Percentiles rank a stretch among this genome's conserved stretches.
Evolutionary conservation across 2,329 filamentous ascomycete species (phyloP).

Genomic region (Fusarium albosuccineum): DNA sequence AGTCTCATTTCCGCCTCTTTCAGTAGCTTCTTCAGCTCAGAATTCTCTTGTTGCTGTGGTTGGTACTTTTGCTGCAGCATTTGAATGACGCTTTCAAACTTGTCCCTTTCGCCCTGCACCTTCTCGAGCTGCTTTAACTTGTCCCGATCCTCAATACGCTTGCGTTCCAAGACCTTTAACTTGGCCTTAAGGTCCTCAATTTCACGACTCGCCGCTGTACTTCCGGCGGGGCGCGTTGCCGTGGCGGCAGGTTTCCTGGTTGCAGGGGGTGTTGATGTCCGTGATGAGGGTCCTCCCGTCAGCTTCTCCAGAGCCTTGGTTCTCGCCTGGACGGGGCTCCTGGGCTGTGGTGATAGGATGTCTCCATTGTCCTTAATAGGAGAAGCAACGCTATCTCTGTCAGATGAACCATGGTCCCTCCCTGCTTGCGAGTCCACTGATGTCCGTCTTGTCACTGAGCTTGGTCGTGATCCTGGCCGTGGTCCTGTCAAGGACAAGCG

Average conservation of each 20-base stretch:
- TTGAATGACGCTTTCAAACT: conserved; percentile 86
- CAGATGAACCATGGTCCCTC: conserved; percentile 52
- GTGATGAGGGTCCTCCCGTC: conserved; percentile 54
- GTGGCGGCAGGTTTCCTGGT: conserved; percentile 48
- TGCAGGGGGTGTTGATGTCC: conserved; percentile 50
- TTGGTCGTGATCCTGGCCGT: conserved; percentile 53
- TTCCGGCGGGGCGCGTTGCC: conserved; percentile 54
- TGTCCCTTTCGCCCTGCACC: conserved; percentile 80
- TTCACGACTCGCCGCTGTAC: conserved; percentile 71
- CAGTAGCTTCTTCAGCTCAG: conserved; percentile 79
- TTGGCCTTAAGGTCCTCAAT: conserved; percentile 92
- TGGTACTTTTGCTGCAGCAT: conserved; percentile 93
- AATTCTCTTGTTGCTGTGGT: conserved; percentile 83
- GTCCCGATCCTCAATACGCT: conserved; percentile 86
- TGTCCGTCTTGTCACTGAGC: conserved; percentile 55
- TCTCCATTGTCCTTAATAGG: conserved; percentile 66
- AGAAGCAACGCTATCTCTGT: conserved; percentile 54
- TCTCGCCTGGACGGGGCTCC: conserved; percentile 64
- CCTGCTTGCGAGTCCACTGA: conserved; percentile 63
- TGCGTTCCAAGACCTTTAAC: conserved; percentile 87
- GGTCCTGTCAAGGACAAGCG: conserved; percentile 56
- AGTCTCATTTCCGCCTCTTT: conserved; percentile 80
- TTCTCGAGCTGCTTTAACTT: conserved; percentile 84
- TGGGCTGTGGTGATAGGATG: conserved; percentile 62
- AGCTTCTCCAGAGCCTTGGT: conserved; percentile 67